Percentiles rank a stretch among this genome's conserved stretches.
Conservation (phyloP, 1,139 yeast genomes). For the Taphrina pruni region DNA sequence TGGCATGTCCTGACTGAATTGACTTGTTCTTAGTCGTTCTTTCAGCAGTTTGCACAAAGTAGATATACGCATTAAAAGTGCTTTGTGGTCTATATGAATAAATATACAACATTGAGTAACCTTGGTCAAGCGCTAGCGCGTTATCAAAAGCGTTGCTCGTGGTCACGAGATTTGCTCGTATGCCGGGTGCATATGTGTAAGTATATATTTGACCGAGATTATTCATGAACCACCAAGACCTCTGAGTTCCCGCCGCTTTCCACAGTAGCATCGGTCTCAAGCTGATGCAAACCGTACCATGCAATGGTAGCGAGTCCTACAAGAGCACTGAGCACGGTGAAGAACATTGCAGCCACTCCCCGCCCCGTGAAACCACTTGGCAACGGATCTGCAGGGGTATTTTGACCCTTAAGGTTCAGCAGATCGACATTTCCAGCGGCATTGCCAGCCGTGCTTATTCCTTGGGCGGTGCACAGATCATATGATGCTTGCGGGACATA, state of each 20-base stretch:
- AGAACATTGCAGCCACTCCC: constrained; percentile 85
- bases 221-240: not conserved
- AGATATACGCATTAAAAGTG: no score
- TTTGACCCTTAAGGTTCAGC: constrained; percentile 75
- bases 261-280: constrained; percentile 14
- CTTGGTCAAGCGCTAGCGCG: no score
- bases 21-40: no score
- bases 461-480: constrained; percentile 51
- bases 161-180: no score
- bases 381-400: constrained; percentile 63
- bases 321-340: constrained; percentile 79
- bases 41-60: no score
- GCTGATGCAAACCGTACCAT: constrained; percentile 67
- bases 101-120: no score
- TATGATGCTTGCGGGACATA: constrained; percentile 45
- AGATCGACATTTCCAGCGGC: constrained; percentile 79
- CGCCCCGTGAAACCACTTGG: constrained; percentile 88
- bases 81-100: no score
- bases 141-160: no score
- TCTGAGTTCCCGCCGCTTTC: not conserved
- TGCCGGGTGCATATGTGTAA: no score
- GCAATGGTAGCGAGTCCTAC: constrained; percentile 78
- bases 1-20: no score
- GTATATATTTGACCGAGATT: no score
- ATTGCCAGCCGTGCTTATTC: constrained; percentile 59